Conservation (phyloP, 2,329 filamentous ascomycete species). For the Pseudogymnoascus sp. region DNA sequence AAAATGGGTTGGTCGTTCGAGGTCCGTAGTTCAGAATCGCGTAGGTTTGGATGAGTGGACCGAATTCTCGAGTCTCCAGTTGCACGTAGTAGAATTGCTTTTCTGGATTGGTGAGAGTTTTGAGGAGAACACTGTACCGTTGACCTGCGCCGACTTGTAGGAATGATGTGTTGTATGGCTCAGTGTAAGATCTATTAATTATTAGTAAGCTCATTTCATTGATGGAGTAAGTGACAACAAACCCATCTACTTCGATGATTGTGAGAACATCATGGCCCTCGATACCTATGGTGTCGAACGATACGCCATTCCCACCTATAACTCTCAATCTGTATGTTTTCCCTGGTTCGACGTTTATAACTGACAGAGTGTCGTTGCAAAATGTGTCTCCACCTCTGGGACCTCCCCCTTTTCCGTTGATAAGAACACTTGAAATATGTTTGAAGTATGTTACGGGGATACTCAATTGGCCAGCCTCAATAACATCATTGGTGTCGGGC, state of each 20-base stretch:
- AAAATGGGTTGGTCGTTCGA: slow-evolving; percentile 11
- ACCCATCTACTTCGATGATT: slow-evolving; percentile 53
- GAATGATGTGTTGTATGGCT: slow-evolving; percentile 31
- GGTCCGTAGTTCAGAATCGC: slow-evolving; percentile 34
- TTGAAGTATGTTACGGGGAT: slow-evolving; percentile 48
- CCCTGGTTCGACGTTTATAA: slow-evolving; percentile 51
- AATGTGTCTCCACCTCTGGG: not conserved
- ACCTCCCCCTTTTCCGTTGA: slow-evolving; percentile 46
- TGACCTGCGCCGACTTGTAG: slow-evolving; percentile 43
- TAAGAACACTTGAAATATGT: slow-evolving; percentile 37
- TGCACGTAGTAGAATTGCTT: slow-evolving; percentile 35
- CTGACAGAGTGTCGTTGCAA: slow-evolving; percentile 28
- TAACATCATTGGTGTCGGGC: slow-evolving; percentile 41
- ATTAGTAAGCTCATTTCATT: slow-evolving; percentile 15
- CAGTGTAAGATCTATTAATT: slow-evolving; percentile 31
- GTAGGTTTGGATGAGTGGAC: slow-evolving; percentile 21
- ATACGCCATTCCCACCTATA: slow-evolving; percentile 48
- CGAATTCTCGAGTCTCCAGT: slow-evolving; percentile 37
- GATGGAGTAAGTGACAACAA: slow-evolving; percentile 12
- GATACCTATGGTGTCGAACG: slow-evolving; percentile 45
- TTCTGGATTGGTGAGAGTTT: slow-evolving; percentile 31
- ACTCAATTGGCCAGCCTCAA: slow-evolving; percentile 33
- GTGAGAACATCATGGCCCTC: slow-evolving; percentile 47
- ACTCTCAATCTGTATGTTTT: slow-evolving; percentile 55
- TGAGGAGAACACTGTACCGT: slow-evolving; percentile 41